A percentile compares a stretch with the other conserved stretches of the same genome.
phyloP scores from a whole-genome alignment of 495 filamentous ascomycete genomes.

The Cercophora samala region DNA sequence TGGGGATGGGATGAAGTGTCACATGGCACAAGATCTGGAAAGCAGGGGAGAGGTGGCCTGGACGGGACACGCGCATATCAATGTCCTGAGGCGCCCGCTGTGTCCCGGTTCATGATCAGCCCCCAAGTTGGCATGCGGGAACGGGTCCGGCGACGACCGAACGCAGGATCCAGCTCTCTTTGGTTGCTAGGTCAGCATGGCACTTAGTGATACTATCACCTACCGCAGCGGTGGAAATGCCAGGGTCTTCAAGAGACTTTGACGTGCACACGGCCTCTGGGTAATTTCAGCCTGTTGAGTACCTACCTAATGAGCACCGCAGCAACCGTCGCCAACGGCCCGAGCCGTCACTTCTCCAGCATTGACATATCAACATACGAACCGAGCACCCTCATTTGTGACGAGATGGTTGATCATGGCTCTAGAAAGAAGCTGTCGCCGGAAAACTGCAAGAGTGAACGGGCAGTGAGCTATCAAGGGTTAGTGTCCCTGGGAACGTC shows the following conservation, averaged over 20 bases:
- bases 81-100: slow-evolving; percentile 25
- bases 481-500: not conserved
- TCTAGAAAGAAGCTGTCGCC: not conserved
- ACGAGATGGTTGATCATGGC: not conserved
- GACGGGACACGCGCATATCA: slow-evolving; percentile 23
- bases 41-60: slow-evolving; percentile 28
- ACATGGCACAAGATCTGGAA: slow-evolving; percentile 41
- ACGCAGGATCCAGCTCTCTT: not conserved
- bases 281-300: not conserved
- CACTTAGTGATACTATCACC: not conserved
- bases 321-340: not conserved
- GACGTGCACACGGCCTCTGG: not conserved
- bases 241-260: not conserved
- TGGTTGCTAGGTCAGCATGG: not conserved
- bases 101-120: slow-evolving; percentile 21
- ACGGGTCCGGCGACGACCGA: slow-evolving; percentile 23
- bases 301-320: not conserved
- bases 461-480: not conserved
- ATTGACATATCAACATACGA: not conserved
- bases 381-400: not conserved
- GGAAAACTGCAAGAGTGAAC: not conserved
- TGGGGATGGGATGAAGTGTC: slow-evolving; percentile 37
- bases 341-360: not conserved
- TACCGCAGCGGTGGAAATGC: not conserved
- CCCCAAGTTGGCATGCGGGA: slow-evolving; percentile 17